Percentiles rank a stretch among this genome's conserved stretches.
Evolutionary conservation across 2,329 filamentous ascomycete species (phyloP).

Genomic region (Beauveria varroae): DNA sequence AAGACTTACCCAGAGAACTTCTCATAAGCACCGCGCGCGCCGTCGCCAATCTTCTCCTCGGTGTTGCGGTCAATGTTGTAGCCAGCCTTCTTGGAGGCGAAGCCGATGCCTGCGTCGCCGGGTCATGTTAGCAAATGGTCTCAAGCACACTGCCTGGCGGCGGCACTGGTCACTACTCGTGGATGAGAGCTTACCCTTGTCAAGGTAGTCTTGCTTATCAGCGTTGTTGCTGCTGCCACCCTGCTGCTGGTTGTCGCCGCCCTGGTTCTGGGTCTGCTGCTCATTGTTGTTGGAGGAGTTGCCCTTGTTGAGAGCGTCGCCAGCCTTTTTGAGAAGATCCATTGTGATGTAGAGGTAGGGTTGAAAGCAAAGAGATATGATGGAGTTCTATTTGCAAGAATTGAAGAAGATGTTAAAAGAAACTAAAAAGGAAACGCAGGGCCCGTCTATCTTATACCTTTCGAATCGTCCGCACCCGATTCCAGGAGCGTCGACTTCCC

Average conservation of each 20-base stretch:
- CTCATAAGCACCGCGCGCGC: slow-evolving; percentile 27
- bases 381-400: not conserved
- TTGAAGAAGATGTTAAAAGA: not conserved
- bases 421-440: slow-evolving; percentile 3
- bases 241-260: slow-evolving; percentile 5
- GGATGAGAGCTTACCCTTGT: slow-evolving; percentile 26
- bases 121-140: not conserved
- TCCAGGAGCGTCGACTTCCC: slow-evolving; percentile 3
- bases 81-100: slow-evolving; percentile 27
- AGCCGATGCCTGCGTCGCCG: slow-evolving; percentile 20
- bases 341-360: slow-evolving; percentile 19
- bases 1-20: slow-evolving; percentile 29
- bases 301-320: slow-evolving; percentile 13
- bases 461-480: not conserved
- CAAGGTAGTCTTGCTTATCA: slow-evolving; percentile 27
- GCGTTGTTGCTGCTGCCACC: not conserved
- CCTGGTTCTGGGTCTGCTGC: slow-evolving; percentile 11
- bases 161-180: too few species aligned
- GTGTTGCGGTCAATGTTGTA: slow-evolving; percentile 25
- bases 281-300: not conserved
- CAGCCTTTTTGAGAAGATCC: slow-evolving; percentile 33
- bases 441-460: slow-evolving; percentile 16
- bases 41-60: slow-evolving; percentile 33
- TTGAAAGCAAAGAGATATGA: not conserved
- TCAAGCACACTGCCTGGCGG: not conserved